These are phyloP conservation scores for Dryas integrifolia DNA, from an alignment of 331 rosid species.

Conservation along the genomic window DNA sequence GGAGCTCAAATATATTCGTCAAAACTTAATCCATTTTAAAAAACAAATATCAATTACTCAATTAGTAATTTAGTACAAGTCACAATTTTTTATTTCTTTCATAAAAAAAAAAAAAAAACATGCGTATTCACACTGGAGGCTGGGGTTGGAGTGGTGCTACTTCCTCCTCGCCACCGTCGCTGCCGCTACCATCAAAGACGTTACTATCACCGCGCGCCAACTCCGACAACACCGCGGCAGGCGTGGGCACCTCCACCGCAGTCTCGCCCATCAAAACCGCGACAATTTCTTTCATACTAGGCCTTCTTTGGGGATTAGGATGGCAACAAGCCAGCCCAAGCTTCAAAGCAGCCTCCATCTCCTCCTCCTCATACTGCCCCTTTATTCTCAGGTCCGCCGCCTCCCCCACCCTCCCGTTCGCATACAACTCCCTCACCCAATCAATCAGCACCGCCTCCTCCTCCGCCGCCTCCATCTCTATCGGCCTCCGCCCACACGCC, in stretches of 20 bases:
- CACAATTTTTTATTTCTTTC: not conserved
- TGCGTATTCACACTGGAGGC: slow-evolving; percentile 23
- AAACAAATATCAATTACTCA: not conserved
- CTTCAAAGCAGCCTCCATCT: slow-evolving; percentile 66
- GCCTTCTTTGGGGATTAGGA: slow-evolving; percentile 73
- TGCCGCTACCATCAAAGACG: not conserved
- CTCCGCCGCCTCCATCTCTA: slow-evolving; percentile 51
- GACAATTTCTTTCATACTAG: slow-evolving; percentile 71
- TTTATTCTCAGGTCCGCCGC: slow-evolving; percentile 62
- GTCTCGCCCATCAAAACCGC: slow-evolving; percentile 54
- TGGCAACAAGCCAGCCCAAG: slow-evolving; percentile 89
- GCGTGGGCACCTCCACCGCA: slow-evolving; percentile 22
- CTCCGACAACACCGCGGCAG: slow-evolving; percentile 45
- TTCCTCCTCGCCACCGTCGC: slow-evolving; percentile 11
- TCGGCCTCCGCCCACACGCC: slow-evolving; percentile 76
- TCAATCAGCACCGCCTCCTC: slow-evolving; percentile 70
- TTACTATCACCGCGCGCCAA: slow-evolving; percentile 29
- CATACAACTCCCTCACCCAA: slow-evolving; percentile 75
- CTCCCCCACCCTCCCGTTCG: slow-evolving; percentile 34
- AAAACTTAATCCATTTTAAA: not conserved
- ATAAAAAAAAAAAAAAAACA: not conserved
- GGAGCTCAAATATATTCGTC: not conserved
- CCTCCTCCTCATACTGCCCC: slow-evolving; percentile 50
- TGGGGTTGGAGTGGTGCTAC: slow-evolving; percentile 20
- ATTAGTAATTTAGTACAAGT: not conserved